Evolutionary conservation across 805 yeast species (phyloP), one percentile per base, ranked within the genome.

Genomic region (Hagleromyces aurorensis): DNA sequence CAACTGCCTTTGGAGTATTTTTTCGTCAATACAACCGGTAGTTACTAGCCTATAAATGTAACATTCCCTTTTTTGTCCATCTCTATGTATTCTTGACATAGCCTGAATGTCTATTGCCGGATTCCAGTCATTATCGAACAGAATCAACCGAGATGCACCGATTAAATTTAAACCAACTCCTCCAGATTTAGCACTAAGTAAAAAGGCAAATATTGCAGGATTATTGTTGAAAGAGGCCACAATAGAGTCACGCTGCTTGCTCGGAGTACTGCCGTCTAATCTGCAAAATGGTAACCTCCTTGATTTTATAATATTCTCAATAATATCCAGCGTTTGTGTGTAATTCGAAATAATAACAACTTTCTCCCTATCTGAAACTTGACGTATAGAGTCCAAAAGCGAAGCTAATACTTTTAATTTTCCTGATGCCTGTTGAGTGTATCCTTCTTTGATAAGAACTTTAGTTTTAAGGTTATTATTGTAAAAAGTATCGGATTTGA

Each of bases 121-220:
- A 41, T 91, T 91, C 98, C 98, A 91, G 49, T 91, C 97, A 40
- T 91, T 84, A 51, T 91, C 98, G 48, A 83, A 80, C 13, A 91
- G 59, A 4, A 91, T 67, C 22, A 91, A 59, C 16, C 97, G 43
- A 1, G 94, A 83, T 0, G 94, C 98, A 0, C 97, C 98, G 19
- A 83, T 70, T 19, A 91, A 61, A 48, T 91, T 91, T 23, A 91
- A 62, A 0, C 98, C 98, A 36, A 81, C 77, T 0, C 98, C 98
- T 3, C 98, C 98, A 4, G 94, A 77, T 52, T 86, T 84, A 0
- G 96, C 80, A 3, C 95, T 83, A 8, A 91, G 56, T 8, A 91
- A 57, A 42, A 91, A 85, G 0, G 78, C 78, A 48, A 80, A 73
- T 19, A 54, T 48, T 4, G 63, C 54, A 2, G 63, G 49, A 1